Conservation (phyloP, 768 basidiomycete genomes). For the Tremella fuciformis region DNA sequence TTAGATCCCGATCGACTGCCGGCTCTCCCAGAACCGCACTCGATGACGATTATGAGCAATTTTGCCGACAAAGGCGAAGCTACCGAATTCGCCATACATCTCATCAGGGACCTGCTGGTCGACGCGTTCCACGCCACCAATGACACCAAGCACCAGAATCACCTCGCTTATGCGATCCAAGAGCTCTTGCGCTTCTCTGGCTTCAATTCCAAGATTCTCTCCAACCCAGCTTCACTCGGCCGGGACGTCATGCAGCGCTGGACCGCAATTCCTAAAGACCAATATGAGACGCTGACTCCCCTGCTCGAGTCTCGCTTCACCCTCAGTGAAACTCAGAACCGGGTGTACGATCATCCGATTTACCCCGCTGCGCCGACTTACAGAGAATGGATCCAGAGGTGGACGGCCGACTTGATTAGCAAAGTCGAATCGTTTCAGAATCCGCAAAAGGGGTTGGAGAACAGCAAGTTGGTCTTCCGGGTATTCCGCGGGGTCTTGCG, state of each 20-base stretch:
- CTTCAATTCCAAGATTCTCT: constrained; percentile 73
- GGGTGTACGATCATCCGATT: constrained; percentile 63
- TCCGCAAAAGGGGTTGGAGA: constrained; percentile 45
- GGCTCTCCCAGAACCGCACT: constrained; percentile 60
- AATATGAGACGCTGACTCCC: constrained; percentile 80
- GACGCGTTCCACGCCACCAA: constrained; percentile 88
- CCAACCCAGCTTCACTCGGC: constrained; percentile 57
- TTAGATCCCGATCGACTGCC: constrained; percentile 91
- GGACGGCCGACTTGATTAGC: constrained; percentile 77
- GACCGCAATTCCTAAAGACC: constrained; percentile 74
- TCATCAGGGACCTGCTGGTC: constrained; percentile 80
- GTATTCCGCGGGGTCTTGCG: constrained; percentile 71
- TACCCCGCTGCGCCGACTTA: constrained; percentile 76
- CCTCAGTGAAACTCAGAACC: constrained; percentile 55
- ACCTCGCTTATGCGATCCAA: constrained; percentile 87
- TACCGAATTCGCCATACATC: constrained; percentile 73
- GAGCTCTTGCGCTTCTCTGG: constrained; percentile 82
- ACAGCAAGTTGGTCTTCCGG: constrained; percentile 68
- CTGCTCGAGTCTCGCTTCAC: constrained; percentile 61
- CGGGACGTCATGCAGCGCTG: constrained; percentile 69
- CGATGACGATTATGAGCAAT: constrained; percentile 72
- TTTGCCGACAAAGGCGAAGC: constrained; percentile 77
- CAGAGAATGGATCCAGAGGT: constrained; percentile 91
- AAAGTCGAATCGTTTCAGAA: constrained; percentile 35
- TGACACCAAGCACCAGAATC: constrained; percentile 84